Conservation (phyloP, 139 green algal species). For the Astrephomene gubernaculifera region DNA sequence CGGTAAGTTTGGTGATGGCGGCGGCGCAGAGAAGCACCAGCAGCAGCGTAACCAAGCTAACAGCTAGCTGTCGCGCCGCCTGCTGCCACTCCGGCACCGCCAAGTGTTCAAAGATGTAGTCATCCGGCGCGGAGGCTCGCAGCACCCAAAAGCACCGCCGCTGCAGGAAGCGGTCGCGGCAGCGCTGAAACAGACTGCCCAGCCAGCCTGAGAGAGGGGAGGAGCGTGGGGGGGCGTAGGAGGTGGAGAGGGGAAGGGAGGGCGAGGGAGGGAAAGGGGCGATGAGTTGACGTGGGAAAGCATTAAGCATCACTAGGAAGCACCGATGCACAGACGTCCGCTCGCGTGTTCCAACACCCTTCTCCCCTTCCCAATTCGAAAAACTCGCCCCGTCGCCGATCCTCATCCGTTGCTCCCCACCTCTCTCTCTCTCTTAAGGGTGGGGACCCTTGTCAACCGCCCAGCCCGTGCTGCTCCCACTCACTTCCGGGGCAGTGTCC, state of each 20-base stretch:
- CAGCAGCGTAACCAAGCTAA: slow-evolving; percentile 20
- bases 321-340: too few species aligned
- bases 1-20: slow-evolving; percentile 58
- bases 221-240: neutral
- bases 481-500: slow-evolving; percentile 45
- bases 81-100: slow-evolving; percentile 31
- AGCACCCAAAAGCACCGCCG: slow-evolving; percentile 49
- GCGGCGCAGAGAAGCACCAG: slow-evolving; percentile 42
- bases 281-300: too few species aligned
- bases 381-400: too few species aligned
- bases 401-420: too few species aligned
- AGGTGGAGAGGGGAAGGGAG: neutral
- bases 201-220: slow-evolving; percentile 44
- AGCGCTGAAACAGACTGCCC: slow-evolving; percentile 4
- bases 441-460: too few species aligned
- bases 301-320: too few species aligned
- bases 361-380: too few species aligned
- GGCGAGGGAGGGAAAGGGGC: neutral
- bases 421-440: too few species aligned
- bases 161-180: slow-evolving; percentile 1
- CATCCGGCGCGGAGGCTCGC: slow-evolving; percentile 53
- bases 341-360: too few species aligned
- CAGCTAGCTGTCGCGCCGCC: neutral
- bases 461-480: neutral
- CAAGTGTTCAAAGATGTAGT: slow-evolving; percentile 69